Evolutionary conservation across 768 basidiomycete species (phyloP).

Genomic region (Lentinula guzmanii): DNA sequence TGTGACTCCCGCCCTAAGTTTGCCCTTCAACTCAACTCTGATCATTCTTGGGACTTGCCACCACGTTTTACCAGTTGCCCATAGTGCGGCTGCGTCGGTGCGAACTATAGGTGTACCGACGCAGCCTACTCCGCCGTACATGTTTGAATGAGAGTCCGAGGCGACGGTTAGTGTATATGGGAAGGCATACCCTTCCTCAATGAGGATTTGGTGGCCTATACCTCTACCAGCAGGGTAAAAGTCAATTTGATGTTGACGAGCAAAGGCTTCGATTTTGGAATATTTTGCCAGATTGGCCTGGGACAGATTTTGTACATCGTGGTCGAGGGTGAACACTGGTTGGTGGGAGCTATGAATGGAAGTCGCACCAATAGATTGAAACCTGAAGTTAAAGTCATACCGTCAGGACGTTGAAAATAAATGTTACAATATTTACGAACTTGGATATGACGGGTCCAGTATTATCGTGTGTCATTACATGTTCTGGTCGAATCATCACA

Average conservation of each 20-base stretch:
- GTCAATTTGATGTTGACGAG: constrained; percentile 77
- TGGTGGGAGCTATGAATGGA: constrained; percentile 75
- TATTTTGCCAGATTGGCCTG: constrained; percentile 90
- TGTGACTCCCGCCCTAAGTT: constrained; percentile 81
- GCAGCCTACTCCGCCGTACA: constrained; percentile 98
- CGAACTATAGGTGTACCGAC: constrained; percentile 97
- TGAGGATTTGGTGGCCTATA: constrained; percentile 95
- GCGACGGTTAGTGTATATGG: constrained; percentile 94
- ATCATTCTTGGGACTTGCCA: constrained; percentile 99
- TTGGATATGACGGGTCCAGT: constrained; percentile 98
- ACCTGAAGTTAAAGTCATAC: constrained; percentile 39
- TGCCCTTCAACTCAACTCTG: constrained; percentile 85
- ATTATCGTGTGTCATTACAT: constrained; percentile 99
- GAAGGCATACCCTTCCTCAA: constrained; percentile 98
- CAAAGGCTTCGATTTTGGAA: constrained; percentile 85
- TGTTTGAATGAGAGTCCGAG: constrained; percentile 95
- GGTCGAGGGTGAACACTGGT: constrained; percentile 94
- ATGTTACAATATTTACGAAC: constrained; percentile 36
- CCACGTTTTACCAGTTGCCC: constrained; percentile 99
- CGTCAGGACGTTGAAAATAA: neutral
- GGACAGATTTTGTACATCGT: constrained; percentile 96
- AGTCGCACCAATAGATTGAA: constrained; percentile 91
- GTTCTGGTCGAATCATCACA: constrained; percentile 98
- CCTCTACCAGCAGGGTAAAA: constrained; percentile 98
- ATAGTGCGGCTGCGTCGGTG: constrained; percentile 90